Percentiles rank a stretch among this genome's conserved stretches.
Evolutionary conservation across 495 filamentous ascomycete genomes (phyloP).

Genomic region (Tuber calosporum): DNA sequence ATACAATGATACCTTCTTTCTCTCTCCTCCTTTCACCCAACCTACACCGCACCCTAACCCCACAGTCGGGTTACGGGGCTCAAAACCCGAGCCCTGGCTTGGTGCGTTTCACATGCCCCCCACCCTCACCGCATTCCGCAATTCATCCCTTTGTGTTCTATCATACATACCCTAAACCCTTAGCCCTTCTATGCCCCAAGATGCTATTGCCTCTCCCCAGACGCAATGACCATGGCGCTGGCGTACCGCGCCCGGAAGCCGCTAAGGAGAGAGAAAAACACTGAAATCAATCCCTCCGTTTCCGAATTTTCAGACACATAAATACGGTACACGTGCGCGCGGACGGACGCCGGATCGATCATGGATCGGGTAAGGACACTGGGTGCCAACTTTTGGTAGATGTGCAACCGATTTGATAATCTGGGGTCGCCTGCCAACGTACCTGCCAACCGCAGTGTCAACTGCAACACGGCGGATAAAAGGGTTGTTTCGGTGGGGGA

Average conservation of each 20-base stretch:
- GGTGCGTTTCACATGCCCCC: neutral
- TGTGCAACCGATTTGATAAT: neutral
- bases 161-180: neutral
- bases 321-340: neutral
- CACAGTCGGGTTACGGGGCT: neutral
- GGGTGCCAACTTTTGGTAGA: neutral
- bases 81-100: neutral
- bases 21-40: neutral
- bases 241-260: neutral
- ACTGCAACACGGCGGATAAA: neutral
- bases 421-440: neutral
- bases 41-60: neutral
- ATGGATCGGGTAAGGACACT: slow-evolving; percentile 1
- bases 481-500: neutral
- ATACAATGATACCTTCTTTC: neutral
- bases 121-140: neutral
- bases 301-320: slow-evolving; percentile 1
- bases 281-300: neutral
- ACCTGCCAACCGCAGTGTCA: neutral
- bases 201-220: neutral
- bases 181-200: neutral
- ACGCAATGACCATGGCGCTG: neutral
- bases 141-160: neutral
- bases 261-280: neutral
- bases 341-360: slow-evolving; percentile 2